Evolutionary conservation across 2,329 filamentous ascomycete species (phyloP).

Genomic region (Exserohilum rostratum): DNA sequence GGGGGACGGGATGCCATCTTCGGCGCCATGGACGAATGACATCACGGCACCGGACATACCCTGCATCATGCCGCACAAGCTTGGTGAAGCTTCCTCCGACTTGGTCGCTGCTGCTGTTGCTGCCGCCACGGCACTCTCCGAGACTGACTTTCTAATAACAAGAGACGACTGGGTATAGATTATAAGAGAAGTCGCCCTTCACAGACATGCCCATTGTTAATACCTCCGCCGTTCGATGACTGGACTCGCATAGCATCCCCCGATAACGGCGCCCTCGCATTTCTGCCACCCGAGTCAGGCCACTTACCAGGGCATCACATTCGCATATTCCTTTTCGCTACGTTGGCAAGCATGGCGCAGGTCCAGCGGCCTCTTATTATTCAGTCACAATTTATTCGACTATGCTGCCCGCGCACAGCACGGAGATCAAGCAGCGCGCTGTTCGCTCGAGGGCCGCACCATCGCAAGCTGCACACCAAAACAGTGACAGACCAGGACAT

Average conservation of each 20-base stretch:
- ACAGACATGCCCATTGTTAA: not conserved
- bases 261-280: not conserved
- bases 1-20: not conserved
- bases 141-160: too few relatives aligned
- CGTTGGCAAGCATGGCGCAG: constrained; percentile 31
- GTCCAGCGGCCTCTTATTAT: constrained; percentile 45
- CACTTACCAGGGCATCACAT: not conserved
- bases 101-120: too few relatives aligned
- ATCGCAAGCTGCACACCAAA: constrained; percentile 44
- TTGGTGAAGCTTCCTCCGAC: constrained; percentile 13
- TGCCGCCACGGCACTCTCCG: not conserved
- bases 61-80: constrained; percentile 3
- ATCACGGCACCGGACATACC: not conserved
- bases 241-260: not conserved
- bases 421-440: constrained; percentile 22
- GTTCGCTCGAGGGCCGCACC: constrained; percentile 22
- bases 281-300: not conserved
- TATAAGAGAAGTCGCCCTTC: not conserved
- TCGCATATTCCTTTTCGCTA: not conserved
- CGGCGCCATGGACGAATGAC: not conserved
- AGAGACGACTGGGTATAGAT: too few relatives aligned
- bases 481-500: constrained; percentile 74
- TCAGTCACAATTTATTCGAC: constrained; percentile 45
- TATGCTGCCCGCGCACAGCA: constrained; percentile 37
- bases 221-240: not conserved